Percentiles rank a stretch among this genome's conserved stretches.
phyloP scores from a whole-genome alignment of 805 yeast genomes.

The Lipomyces chichibuensis region DNA sequence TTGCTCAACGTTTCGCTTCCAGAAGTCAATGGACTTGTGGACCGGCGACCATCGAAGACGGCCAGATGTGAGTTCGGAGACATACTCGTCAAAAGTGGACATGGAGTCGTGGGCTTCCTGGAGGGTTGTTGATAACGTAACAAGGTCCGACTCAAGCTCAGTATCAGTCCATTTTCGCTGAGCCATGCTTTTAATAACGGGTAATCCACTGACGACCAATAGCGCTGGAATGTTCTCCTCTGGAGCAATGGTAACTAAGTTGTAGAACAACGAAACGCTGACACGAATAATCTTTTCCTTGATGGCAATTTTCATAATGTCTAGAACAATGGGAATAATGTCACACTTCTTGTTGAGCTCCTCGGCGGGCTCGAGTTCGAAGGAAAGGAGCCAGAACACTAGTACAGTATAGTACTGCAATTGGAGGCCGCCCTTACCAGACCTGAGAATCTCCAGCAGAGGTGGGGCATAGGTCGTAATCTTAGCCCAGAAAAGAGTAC shows the following conservation, averaged over 20 bases:
- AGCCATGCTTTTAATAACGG: constrained; percentile 65
- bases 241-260: constrained; percentile 44
- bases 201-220: constrained; percentile 73
- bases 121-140: constrained; percentile 59
- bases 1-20: constrained; percentile 77
- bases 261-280: constrained; percentile 58
- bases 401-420: constrained; percentile 79
- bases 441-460: constrained; percentile 52
- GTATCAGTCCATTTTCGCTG: constrained; percentile 95
- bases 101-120: constrained; percentile 73
- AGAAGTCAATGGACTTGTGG: constrained; percentile 83
- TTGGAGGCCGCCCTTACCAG: constrained; percentile 63
- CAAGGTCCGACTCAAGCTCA: constrained; percentile 77
- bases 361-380: constrained; percentile 58
- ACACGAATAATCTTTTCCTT: constrained; percentile 90
- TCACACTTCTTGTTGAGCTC: constrained; percentile 55
- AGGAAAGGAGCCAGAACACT: constrained; percentile 82
- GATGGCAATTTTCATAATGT: constrained; percentile 76
- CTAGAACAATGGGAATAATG: constrained; percentile 51
- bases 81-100: constrained; percentile 91
- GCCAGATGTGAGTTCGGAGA: constrained; percentile 78
- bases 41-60: constrained; percentile 88
- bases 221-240: constrained; percentile 61
- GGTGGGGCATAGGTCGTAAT: constrained; percentile 54
- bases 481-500: constrained; percentile 55